Base-by-base conservation (phyloP, 805 yeast species). In the Clavispora carvajalis region DNA sequence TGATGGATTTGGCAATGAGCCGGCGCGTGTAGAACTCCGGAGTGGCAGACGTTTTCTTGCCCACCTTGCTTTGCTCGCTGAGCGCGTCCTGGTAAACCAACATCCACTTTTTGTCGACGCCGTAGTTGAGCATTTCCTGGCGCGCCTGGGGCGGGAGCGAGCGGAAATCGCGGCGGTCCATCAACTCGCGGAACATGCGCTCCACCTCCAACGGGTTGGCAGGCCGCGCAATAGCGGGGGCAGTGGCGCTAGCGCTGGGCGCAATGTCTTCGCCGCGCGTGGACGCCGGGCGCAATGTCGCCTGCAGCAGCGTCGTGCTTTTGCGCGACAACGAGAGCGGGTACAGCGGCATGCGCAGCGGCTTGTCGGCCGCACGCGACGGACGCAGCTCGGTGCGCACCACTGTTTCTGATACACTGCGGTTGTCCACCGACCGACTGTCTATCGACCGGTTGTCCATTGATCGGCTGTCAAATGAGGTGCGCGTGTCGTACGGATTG, bases 101-200 rank as follows among this genome's bases (percentile, higher is more conserved):
- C 82, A 86, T 80, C 95, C 96, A 89, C 62, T 91, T 91, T 53
- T 88, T 86, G 36, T 83, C 86, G 0, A 77, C 66, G 33, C 84
- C 76, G 56, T 84, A 89, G 50, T 74, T 76, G 53, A 78, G 71
- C 85, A 91, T 80, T 55, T 86, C 93, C 41, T 70, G 74, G 49
- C 81, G 80, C 3, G 93, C 95, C 38, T 76, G 77, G 19, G 77
- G 77, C 0, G 96, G 86, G 23, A 84, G 65, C 26, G 74, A 69
- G 37, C 69, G 78, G 62, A 87, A 84, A 58, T 90, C 95, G 53
- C 96, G 77, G 51, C 80, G 79, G 38, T 77, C 81, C 91, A 90
- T 84, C 45, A 90, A 75, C 43, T 83, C 89, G 39, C 78, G 73
- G 57, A 87, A 89, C 77, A 85, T 68, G 42, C 73, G 67, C 51